Percentiles rank a stretch among this genome's conserved stretches.
These are phyloP conservation scores for Schizothecium vesticola DNA, from an alignment of 495 filamentous ascomycete genomes.

Conservation along the genomic window DNA sequence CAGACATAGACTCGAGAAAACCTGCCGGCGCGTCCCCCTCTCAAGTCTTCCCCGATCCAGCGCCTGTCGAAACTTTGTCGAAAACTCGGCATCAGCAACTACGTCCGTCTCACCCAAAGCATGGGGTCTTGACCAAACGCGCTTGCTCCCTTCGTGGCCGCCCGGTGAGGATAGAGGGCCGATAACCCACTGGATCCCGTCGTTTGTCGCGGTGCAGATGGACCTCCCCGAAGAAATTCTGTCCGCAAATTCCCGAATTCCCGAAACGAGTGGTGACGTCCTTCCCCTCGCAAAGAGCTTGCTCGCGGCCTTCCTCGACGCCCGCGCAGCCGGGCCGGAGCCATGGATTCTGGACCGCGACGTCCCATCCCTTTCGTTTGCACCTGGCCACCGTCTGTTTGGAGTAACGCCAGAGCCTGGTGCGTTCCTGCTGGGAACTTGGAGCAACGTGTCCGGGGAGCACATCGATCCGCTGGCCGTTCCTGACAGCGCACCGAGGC, in stretches of 20 bases:
- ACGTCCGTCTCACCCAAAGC: neutral
- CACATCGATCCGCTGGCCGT: neutral
- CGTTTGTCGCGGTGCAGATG: neutral
- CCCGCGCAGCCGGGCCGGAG: constrained; percentile 2
- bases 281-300: neutral
- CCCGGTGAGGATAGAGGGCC: neutral
- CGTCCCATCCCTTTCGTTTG: constrained; percentile 1
- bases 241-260: neutral
- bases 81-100: neutral
- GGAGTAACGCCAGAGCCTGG: neutral
- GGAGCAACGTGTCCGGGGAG: neutral
- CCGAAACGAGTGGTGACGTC: neutral
- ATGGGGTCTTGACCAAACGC: neutral
- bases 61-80: neutral
- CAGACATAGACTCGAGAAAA: neutral
- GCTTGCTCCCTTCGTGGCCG: neutral
- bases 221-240: neutral
- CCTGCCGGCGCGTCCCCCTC: neutral
- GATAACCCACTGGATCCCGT: constrained; percentile 2
- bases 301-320: neutral
- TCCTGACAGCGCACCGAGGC: neutral
- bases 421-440: neutral
- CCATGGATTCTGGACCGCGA: constrained; percentile 1
- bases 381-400: neutral
- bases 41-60: neutral